Percentiles rank a stretch among this genome's conserved stretches.
These are phyloP conservation scores for Leccinellum luteum DNA, from an alignment of 768 basidiomycete genomes.

Conservation along the genomic window DNA sequence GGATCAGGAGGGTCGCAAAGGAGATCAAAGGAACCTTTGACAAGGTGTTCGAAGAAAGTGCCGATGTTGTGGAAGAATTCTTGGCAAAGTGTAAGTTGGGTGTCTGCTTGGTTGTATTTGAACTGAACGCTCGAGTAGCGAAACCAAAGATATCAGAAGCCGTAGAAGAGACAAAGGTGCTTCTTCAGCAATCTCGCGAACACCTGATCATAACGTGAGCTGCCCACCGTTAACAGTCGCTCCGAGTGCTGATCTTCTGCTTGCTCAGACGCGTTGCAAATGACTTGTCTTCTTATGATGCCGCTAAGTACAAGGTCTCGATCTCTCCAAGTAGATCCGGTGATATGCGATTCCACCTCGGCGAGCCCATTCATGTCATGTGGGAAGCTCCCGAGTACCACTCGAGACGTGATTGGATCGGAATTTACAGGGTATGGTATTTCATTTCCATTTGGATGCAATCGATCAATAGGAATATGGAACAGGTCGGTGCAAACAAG, in stretches of 20 bases:
- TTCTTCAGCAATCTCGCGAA: constrained; percentile 89
- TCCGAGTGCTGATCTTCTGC: constrained; percentile 1
- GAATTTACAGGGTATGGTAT: constrained; percentile 70
- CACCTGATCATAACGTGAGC: constrained; percentile 88
- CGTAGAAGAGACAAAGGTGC: constrained; percentile 87
- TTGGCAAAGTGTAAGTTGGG: constrained; percentile 74
- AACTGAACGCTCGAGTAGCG: constrained; percentile 45
- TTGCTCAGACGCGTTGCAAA: constrained; percentile 67
- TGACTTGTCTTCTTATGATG: constrained; percentile 79
- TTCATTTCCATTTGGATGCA: neutral
- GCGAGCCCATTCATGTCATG: constrained; percentile 80
- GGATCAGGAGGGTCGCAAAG: constrained; percentile 77
- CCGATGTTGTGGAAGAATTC: constrained; percentile 92
- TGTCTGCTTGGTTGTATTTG: neutral
- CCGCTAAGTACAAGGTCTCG: constrained; percentile 72
- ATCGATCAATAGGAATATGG: constrained; percentile 1
- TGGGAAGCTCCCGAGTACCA: constrained; percentile 89
- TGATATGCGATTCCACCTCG: constrained; percentile 73
- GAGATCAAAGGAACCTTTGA: constrained; percentile 95
- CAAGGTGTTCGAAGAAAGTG: constrained; percentile 93
- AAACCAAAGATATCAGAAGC: constrained; percentile 85
- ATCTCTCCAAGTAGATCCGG: constrained; percentile 53
- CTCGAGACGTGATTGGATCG: constrained; percentile 95
- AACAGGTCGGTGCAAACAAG: constrained; percentile 83
- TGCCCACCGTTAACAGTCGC: neutral